These are phyloP conservation scores for Apiotrichum gamsii DNA, from an alignment of 1,284 basidiomycete genomes.

Conservation along the genomic window DNA sequence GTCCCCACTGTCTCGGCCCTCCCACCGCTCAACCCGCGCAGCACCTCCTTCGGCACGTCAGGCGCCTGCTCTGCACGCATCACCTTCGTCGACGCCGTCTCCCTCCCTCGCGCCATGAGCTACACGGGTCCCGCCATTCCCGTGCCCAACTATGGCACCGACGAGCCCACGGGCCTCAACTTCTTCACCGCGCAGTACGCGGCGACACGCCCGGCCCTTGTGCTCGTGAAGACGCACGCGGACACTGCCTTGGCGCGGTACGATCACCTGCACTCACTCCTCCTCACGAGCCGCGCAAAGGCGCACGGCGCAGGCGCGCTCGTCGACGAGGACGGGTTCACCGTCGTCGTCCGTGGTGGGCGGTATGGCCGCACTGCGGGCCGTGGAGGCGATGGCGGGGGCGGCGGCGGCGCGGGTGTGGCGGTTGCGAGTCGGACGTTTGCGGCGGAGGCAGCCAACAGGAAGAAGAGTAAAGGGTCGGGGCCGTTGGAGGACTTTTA, in stretches of 20 bases:
- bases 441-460: constrained; percentile 38
- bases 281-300: constrained; percentile 48
- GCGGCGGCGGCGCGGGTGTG: constrained; percentile 59
- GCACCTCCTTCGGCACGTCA: constrained; percentile 21
- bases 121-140: constrained; percentile 22
- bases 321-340: constrained; percentile 88
- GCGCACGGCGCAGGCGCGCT: constrained; percentile 59
- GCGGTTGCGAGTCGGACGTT: constrained; percentile 66
- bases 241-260: constrained; percentile 67
- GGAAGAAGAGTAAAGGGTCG: constrained; percentile 66
- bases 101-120: constrained; percentile 59
- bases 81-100: constrained; percentile 65
- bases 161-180: constrained; percentile 58
- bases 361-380: constrained; percentile 78
- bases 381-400: constrained; percentile 72
- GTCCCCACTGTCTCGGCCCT: constrained; percentile 42
- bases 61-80: constrained; percentile 58
- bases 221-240: constrained; percentile 63
- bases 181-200: constrained; percentile 64
- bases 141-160: background rate
- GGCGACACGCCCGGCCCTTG: constrained; percentile 63
- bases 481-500: constrained; percentile 60
- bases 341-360: constrained; percentile 77
- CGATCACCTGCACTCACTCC: constrained; percentile 60
- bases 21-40: constrained; percentile 24